Conservation (phyloP, 192 early-diverging fungal genomes). For the Entomortierella lignicola region DNA sequence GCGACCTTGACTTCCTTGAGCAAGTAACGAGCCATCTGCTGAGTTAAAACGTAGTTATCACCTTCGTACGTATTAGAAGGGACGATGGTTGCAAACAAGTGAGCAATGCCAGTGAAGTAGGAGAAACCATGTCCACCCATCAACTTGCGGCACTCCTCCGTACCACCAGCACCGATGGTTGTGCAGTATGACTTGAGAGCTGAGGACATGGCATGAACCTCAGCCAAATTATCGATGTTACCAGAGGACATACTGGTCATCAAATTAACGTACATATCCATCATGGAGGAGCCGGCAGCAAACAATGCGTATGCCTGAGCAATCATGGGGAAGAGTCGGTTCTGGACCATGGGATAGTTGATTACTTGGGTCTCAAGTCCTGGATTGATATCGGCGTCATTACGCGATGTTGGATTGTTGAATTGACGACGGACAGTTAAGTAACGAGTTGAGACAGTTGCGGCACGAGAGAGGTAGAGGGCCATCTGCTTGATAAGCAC, state of each 20-base stretch:
- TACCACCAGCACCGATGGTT: constrained; percentile 68
- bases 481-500: constrained; percentile 65
- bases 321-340: constrained; percentile 63
- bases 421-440: constrained; percentile 62
- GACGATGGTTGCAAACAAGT: constrained; percentile 73
- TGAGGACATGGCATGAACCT: constrained; percentile 86
- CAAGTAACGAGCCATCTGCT: constrained; percentile 86
- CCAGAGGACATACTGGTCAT: constrained; percentile 66
- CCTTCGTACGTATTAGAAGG: constrained; percentile 86
- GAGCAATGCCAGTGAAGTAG: constrained; percentile 74
- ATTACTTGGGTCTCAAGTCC: constrained; percentile 64
- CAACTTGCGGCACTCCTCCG: constrained; percentile 77
- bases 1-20: constrained; percentile 58
- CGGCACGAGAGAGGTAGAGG: constrained; percentile 57
- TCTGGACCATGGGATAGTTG: constrained; percentile 63
- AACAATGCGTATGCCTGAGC: constrained; percentile 65
- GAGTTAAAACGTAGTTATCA: constrained; percentile 86
- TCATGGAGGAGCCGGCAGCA: constrained; percentile 44
- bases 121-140: constrained; percentile 86
- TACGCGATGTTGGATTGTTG: constrained; percentile 54
- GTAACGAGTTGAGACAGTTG: constrained; percentile 64
- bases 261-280: constrained; percentile 61
- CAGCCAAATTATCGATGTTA: constrained; percentile 56
- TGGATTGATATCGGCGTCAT: constrained; percentile 57
- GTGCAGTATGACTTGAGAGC: constrained; percentile 82